These are phyloP conservation scores for Lyophyllum decastes DNA, from an alignment of 768 basidiomycete species.

Conservation along the genomic window DNA sequence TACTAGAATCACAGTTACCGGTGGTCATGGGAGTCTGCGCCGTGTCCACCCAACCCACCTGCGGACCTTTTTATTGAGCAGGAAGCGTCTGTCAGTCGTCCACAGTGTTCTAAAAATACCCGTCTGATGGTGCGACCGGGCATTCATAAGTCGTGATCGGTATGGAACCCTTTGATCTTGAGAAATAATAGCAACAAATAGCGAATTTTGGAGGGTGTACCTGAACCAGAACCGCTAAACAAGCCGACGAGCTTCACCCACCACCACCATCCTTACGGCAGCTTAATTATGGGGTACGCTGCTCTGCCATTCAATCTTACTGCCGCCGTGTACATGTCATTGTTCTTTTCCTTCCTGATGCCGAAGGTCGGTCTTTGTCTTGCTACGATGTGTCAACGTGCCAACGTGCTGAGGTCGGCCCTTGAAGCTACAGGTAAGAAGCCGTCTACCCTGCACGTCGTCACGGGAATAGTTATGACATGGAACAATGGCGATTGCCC, in stretches of 20 bases:
- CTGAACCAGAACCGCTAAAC: too few relatives aligned
- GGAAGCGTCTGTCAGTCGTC: neutral
- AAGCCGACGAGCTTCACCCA: too few relatives aligned
- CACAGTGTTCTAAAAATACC: neutral
- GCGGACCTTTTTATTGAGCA: neutral
- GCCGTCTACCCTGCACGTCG: neutral
- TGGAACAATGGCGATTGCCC: neutral
- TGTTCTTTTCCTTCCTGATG: neutral
- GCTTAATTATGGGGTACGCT: too few relatives aligned
- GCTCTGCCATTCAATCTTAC: too few relatives aligned
- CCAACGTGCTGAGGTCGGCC: too few relatives aligned
- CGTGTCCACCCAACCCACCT: neutral
- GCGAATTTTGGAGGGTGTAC: neutral
- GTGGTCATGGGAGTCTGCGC: neutral
- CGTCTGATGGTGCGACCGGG: neutral
- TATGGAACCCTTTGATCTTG: neutral
- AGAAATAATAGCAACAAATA: neutral
- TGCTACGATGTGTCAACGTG: neutral
- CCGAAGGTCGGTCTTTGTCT: neutral
- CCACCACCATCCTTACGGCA: too few relatives aligned
- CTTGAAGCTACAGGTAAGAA: neutral
- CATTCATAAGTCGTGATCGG: too few relatives aligned
- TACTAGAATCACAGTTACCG: neutral
- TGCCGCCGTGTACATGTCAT: too few relatives aligned
- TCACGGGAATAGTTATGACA: neutral